These are phyloP conservation scores for Paxillus rubicundulus DNA, from an alignment of 768 basidiomycete genomes.

Conservation along the genomic window DNA sequence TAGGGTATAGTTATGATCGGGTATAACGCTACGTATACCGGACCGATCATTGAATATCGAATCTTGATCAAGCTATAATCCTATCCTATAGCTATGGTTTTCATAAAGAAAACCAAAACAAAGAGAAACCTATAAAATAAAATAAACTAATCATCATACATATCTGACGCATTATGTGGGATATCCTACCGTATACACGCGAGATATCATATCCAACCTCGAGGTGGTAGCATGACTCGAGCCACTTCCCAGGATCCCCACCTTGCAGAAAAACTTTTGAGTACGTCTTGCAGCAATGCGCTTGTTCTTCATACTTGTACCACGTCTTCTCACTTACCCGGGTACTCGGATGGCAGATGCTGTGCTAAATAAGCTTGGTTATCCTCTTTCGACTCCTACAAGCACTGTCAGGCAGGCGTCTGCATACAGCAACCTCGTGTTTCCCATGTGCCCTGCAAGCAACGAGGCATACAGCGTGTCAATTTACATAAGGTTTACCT, in stretches of 20 bases:
- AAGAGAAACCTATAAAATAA: neutral
- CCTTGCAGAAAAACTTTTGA: neutral
- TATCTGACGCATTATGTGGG: no score
- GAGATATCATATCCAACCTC: neutral
- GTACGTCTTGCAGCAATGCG: neutral
- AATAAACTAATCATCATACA: no score
- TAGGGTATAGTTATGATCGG: neutral
- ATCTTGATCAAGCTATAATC: neutral
- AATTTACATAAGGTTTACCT: slow-evolving; percentile 16
- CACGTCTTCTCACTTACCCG: neutral
- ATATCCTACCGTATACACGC: no score
- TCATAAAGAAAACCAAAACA: neutral
- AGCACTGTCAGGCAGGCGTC: no score
- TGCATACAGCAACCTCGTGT: slow-evolving; percentile 18
- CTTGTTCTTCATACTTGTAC: neutral
- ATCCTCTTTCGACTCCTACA: neutral
- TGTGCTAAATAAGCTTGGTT: neutral
- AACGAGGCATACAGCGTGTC: slow-evolving; percentile 8
- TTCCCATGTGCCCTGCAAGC: slow-evolving; percentile 4
- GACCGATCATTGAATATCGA: no score
- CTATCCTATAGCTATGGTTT: neutral
- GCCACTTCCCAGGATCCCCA: neutral
- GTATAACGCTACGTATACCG: no score
- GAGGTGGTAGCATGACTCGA: neutral
- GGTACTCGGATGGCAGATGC: neutral